Evolutionary conservation across 345 rosid species (phyloP).

Genomic region (Zanthoxylum bungeanum): DNA sequence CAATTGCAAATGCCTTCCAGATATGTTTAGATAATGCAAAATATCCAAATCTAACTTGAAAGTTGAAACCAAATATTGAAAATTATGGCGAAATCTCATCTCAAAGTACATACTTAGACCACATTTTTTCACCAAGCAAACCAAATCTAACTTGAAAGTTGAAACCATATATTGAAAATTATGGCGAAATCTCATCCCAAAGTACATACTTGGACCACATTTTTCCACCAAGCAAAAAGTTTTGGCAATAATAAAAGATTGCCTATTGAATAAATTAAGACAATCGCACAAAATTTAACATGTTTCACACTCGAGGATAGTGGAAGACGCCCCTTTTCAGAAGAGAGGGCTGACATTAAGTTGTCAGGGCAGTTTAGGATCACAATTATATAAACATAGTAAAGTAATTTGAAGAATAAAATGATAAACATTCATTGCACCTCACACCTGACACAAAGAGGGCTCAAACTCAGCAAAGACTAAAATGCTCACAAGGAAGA

Average conservation of each 20-base stretch:
- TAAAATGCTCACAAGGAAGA: neutral
- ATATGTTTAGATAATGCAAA: too few species aligned
- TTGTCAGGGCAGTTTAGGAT: neutral
- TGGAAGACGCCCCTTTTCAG: neutral
- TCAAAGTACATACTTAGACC: neutral
- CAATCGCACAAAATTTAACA: neutral
- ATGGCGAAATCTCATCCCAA: neutral
- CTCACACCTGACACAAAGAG: neutral
- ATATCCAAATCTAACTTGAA: too few species aligned
- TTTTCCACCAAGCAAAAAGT: neutral
- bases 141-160: neutral
- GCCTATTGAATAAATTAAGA: neutral
- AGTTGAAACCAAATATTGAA: neutral
- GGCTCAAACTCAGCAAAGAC: neutral
- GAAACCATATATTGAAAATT: neutral
- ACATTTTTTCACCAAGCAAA: neutral
- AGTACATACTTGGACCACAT: neutral
- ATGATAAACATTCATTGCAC: neutral
- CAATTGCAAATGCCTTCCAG: neutral
- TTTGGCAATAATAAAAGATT: neutral
- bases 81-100: neutral
- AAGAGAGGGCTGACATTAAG: neutral
- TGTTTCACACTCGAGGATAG: neutral
- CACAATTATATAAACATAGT: neutral
- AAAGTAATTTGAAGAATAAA: neutral